A percentile compares a stretch with the other conserved stretches of the same genome.
These are phyloP conservation scores for Knufia petricola DNA, from an alignment of 2,329 filamentous ascomycete species.

Conservation along the genomic window DNA sequence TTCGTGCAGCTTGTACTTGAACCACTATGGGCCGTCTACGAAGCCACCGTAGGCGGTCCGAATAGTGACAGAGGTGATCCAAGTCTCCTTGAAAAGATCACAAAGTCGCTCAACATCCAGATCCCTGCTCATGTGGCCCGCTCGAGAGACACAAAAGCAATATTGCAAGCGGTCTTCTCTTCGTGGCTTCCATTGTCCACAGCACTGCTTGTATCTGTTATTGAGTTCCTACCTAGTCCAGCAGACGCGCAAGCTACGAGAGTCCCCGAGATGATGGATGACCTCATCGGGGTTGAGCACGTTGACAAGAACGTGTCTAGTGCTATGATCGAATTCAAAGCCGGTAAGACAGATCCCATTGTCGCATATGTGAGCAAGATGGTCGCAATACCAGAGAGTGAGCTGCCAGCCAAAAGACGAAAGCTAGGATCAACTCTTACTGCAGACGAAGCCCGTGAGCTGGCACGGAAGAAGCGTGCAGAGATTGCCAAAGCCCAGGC, in stretches of 20 bases:
- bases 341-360: slow-evolving; percentile 60
- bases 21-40: slow-evolving; percentile 91
- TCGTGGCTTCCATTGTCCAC: slow-evolving; percentile 89
- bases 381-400: slow-evolving; percentile 88
- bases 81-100: slow-evolving; percentile 80
- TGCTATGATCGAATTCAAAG: slow-evolving; percentile 76
- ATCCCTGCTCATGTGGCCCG: slow-evolving; percentile 76
- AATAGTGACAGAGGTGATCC: slow-evolving; percentile 76
- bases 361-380: slow-evolving; percentile 98
- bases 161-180: slow-evolving; percentile 78
- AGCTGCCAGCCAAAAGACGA: slow-evolving; percentile 77
- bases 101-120: slow-evolving; percentile 75
- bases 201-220: slow-evolving; percentile 82
- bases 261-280: slow-evolving; percentile 67
- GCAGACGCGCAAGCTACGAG: slow-evolving; percentile 67
- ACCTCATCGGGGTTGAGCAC: slow-evolving; percentile 64
- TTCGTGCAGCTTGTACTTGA: slow-evolving; percentile 95
- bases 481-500: slow-evolving; percentile 75
- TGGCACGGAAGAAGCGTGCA: slow-evolving; percentile 78
- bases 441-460: slow-evolving; percentile 79
- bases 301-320: slow-evolving; percentile 61
- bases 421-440: slow-evolving; percentile 58
- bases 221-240: slow-evolving; percentile 85
- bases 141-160: slow-evolving; percentile 70
- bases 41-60: slow-evolving; percentile 62